Base-by-base conservation (phyloP, 306 rosid genomes). In the Hippophae gyantsensis region DNA sequence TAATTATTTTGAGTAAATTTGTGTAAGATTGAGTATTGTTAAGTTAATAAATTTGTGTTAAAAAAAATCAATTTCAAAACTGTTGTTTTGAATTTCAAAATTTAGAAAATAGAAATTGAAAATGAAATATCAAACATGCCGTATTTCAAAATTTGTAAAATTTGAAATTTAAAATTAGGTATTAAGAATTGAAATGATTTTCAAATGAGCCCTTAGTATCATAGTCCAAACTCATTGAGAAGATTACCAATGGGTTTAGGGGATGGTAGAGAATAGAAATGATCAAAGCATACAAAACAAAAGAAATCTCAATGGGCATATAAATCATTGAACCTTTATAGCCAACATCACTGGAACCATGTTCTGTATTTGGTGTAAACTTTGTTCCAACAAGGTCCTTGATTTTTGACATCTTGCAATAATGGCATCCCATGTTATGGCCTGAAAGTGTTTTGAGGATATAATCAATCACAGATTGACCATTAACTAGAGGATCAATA, bases 261-360 rank as follows among this genome's bases (percentile, higher is more conserved):
- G 59, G 9, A 27, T 13, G 43, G 8, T 10, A 32, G 53, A 9
- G 50, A 13, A 3, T 10, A 47, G 50, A 13, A 47, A 2, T 4
- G 25, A 43, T 54, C 52, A 27, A 38, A 58, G 26, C 52, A 47
- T 43, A 57, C 40, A 1, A 18, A 12, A 5, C 6, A 2, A 13
- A 42, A 52, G 7, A 52, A 69, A 54, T 50, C 42, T 38, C 43
- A 71, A 25, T 13, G 42, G 54, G 61, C 25, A 41, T 26, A 41
- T 56, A 66, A 45, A 48, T 69, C 73, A 56, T 75, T 90, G 52
- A 72, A 87, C 97, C 95, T 90, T 74, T 10, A 58, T 75, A 49
- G 82, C 89, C 70, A 90, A 76, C 65, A 68, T 62, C 59, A 82
- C 79, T 12, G 89, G 94, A 77, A 90, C 94, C 69, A 78, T 61